Percentiles rank a stretch among this genome's conserved stretches.
phyloP scores from a whole-genome alignment of 305 asterid species.

The Rubia peregrina region DNA sequence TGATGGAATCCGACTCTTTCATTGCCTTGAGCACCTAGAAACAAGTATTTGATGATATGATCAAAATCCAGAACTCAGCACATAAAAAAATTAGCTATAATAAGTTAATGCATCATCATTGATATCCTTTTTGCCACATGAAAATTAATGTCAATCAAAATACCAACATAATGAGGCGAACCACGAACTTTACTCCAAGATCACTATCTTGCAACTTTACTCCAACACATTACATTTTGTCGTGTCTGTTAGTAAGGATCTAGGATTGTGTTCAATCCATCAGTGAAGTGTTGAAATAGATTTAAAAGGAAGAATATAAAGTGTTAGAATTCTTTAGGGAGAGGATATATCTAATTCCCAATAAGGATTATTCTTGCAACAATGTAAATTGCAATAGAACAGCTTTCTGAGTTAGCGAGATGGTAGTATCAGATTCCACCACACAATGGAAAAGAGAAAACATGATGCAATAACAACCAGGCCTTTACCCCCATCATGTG shows the following conservation, averaged over 20 bases:
- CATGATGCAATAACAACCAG: not conserved
- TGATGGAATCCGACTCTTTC: constrained; percentile 71
- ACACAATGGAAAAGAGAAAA: not conserved
- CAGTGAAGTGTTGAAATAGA: not conserved
- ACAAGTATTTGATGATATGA: constrained; percentile 19
- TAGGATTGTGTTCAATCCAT: not conserved
- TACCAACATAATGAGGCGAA: not conserved
- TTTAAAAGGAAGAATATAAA: not conserved
- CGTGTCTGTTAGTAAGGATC: not conserved
- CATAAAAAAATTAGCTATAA: not conserved
- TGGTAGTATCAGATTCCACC: constrained; percentile 1
- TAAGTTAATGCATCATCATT: not conserved
- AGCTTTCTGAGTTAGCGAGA: not conserved
- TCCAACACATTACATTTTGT: not conserved
- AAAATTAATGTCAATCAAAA: not conserved
- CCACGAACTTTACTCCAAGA: not conserved
- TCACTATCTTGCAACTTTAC: not conserved
- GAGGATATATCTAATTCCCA: not conserved
- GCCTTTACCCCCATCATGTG: not conserved
- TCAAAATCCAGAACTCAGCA: not conserved
- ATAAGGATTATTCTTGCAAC: not conserved
- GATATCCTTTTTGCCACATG: not conserved
- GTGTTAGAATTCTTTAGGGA: not conserved
- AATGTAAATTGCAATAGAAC: not conserved
- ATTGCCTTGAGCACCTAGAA: constrained; percentile 89